phyloP scores from a whole-genome alignment of 1,284 basidiomycete species.

The Grifola frondosa region DNA sequence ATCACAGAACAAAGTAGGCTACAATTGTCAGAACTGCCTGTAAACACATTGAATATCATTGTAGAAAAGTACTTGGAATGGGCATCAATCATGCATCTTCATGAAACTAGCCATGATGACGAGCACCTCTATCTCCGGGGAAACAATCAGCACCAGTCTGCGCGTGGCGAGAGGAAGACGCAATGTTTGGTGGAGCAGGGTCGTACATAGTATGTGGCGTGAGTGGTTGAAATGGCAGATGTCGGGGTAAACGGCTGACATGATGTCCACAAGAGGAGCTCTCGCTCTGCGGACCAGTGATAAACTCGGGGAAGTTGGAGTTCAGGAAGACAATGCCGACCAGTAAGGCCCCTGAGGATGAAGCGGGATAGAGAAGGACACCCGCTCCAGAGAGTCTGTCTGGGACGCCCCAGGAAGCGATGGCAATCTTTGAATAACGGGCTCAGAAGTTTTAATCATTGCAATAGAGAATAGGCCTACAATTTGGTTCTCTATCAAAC shows the following conservation, averaged over 20 bases:
- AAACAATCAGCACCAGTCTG: no score
- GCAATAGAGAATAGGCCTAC: slow-evolving; percentile 35
- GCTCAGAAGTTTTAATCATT: not conserved
- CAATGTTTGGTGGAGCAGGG: slow-evolving; percentile 23
- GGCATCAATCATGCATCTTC: no score
- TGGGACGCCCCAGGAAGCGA: slow-evolving; percentile 50
- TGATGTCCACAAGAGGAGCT: slow-evolving; percentile 8
- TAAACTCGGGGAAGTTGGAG: slow-evolving; percentile 52
- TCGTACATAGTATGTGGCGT: slow-evolving; percentile 18
- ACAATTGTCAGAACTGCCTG: no score
- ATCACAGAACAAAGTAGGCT: no score
- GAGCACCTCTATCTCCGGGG: not conserved
- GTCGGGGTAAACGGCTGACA: slow-evolving; percentile 10
- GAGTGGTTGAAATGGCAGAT: slow-evolving; percentile 13
- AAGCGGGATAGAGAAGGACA: slow-evolving; percentile 58
- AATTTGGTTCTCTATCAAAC: slow-evolving; percentile 50
- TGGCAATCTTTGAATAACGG: slow-evolving; percentile 43
- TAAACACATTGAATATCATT: no score
- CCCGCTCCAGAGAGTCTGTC: slow-evolving; percentile 49
- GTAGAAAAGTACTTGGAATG: no score
- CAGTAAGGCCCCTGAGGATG: slow-evolving; percentile 52
- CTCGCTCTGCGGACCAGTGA: slow-evolving; percentile 25
- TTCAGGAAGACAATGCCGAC: slow-evolving; percentile 58
- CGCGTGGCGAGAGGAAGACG: slow-evolving; percentile 24
- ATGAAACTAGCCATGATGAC: not conserved